phyloP scores from a whole-genome alignment of 805 yeast species.

The Metschnikowia matae region DNA sequence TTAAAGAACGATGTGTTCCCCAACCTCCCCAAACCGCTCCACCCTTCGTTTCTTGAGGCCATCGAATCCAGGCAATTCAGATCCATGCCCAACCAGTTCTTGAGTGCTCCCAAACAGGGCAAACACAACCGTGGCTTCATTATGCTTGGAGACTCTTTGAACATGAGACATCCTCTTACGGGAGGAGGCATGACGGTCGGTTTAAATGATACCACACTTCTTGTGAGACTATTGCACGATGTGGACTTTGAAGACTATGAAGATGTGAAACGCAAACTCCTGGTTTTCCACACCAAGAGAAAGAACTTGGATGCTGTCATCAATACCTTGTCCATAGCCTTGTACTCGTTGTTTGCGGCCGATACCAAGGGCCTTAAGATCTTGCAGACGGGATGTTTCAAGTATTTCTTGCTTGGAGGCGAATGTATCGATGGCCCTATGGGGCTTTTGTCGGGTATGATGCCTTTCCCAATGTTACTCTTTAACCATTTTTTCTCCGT shows the following conservation, averaged over 20 bases:
- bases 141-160: conserved; percentile 87
- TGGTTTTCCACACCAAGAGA: conserved; percentile 71
- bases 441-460: conserved; percentile 75
- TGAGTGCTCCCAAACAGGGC: conserved; percentile 70
- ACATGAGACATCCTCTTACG: conserved; percentile 97
- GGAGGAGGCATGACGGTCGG: conserved; percentile 99
- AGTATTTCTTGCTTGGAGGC: conserved; percentile 83
- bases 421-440: conserved; percentile 74
- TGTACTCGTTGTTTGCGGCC: conserved; percentile 88
- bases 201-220: conserved; percentile 71
- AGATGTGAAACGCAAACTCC: conserved; percentile 51
- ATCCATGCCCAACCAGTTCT: conserved; percentile 90
- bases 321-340: conserved; percentile 85
- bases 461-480: conserved; percentile 68
- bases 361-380: conserved; percentile 59
- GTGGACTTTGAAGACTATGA: conserved; percentile 57
- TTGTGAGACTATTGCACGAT: conserved; percentile 57
- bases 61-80: conserved; percentile 53
- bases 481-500: conserved; percentile 87
- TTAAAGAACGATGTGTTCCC: conserved; percentile 59
- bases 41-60: conserved; percentile 68
- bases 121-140: conserved; percentile 61
- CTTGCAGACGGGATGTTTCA: conserved; percentile 85
- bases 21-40: conserved; percentile 57
- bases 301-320: conserved; percentile 78